Base-by-base conservation (phyloP, 768 basidiomycete species). In the Rhizopogon vulgaris region DNA sequence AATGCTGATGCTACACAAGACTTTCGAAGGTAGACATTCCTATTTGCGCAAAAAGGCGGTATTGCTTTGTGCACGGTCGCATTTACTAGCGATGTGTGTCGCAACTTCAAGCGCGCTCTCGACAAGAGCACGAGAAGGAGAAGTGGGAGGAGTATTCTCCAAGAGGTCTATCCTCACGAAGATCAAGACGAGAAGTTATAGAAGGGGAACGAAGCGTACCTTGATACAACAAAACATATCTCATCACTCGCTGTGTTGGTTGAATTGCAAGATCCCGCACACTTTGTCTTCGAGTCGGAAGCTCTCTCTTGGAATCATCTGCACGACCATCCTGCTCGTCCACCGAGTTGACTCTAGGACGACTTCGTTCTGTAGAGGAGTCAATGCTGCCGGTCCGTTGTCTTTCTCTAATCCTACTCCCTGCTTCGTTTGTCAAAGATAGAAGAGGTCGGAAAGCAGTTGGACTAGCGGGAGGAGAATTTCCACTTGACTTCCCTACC, bases 211-310 rank as follows among this genome's bases (percentile, higher is more conserved):
- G 34, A 43, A 39, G 47, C 71, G 51, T 53, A 82, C 84, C 83
- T 73, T 71, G 76, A 55, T 79, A 84, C 39, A 84, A 67, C 37
- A 85, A 60, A 2, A 78, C 79, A 62, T 85, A 84, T 54, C 84
- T 72, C 66, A 78, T 78, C n/a, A 83, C 73, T 17, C 84, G 71
- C 60, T 86, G 83, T 12, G 77, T 75, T 15, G 84, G 84, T 56
- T 79, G 69, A 49, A 86, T 84, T 2, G 82, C 82, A 27, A 86
- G 61, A 52, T 85, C 84, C 48, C 82, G 70, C 22, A 83, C 71
- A 28, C 65, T 65, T 3, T 60, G 55, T 47, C 54, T 69, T 38
- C 65, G 58, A 50, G 41, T 48, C 18, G 54, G 59, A 8, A 28
- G 51, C 17, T 34, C 53, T 37, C 48, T 43, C 36, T 53, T 38